Evolutionary conservation across 805 yeast genomes (phyloP).

Genomic region (Pichia gijzeniarum): DNA sequence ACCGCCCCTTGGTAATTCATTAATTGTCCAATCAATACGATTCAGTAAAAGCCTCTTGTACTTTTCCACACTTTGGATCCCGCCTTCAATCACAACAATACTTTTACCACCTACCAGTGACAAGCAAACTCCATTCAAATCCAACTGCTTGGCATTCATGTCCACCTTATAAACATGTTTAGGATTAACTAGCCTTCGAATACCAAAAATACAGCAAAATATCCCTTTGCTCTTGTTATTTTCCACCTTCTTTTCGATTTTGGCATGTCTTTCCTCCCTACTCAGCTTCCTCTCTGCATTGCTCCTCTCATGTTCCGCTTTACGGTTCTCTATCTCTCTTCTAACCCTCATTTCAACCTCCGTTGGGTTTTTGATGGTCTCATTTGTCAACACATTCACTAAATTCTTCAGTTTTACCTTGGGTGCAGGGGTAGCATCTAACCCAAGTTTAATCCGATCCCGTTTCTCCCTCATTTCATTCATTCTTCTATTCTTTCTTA

Average conservation of each 20-base stretch:
- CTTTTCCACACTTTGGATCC: slow-evolving; percentile 50
- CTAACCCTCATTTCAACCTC: slow-evolving; percentile 69
- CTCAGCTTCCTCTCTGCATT: slow-evolving; percentile 61
- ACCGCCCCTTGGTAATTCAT: slow-evolving; percentile 26
- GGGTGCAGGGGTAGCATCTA: slow-evolving; percentile 84
- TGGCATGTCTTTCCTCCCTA: slow-evolving; percentile 50
- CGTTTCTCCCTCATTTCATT: slow-evolving; percentile 61
- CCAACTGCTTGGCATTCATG: slow-evolving; percentile 69
- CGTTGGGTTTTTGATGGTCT: slow-evolving; percentile 85
- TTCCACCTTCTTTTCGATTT: slow-evolving; percentile 39
- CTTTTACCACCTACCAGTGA: slow-evolving; percentile 40
- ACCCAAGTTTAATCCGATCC: slow-evolving; percentile 70
- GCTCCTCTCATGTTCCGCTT: slow-evolving; percentile 45
- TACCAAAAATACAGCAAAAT: slow-evolving; percentile 50
- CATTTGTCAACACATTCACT: slow-evolving; percentile 80
- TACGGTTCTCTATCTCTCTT: slow-evolving; percentile 60
- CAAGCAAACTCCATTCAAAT: slow-evolving; percentile 57
- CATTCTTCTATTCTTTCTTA: slow-evolving; percentile 64
- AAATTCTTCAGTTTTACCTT: slow-evolving; percentile 79
- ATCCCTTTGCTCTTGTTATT: slow-evolving; percentile 35
- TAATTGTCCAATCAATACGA: slow-evolving; percentile 67
- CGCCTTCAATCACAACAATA: slow-evolving; percentile 72
- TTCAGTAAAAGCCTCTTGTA: slow-evolving; percentile 54
- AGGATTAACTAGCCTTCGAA: slow-evolving; percentile 51
- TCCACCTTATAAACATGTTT: slow-evolving; percentile 71